phyloP scores from a whole-genome alignment of 2,329 filamentous ascomycete species.

The Fusarium tjaetaba region DNA sequence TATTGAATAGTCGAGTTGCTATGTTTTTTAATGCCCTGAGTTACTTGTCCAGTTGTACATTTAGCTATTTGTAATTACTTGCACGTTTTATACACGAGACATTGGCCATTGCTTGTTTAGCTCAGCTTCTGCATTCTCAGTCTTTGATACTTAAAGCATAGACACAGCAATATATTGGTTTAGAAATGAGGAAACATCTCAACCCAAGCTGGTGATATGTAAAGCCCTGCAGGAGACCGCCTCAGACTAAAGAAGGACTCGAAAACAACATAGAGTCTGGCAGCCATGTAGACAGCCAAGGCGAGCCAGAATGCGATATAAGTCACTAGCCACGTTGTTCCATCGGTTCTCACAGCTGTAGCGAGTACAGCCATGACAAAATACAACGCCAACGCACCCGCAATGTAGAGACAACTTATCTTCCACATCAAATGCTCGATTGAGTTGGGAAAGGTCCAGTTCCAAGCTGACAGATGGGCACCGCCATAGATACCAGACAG shows the following conservation, averaged over 20 bases:
- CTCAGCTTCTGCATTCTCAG: neutral
- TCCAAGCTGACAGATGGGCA: slow-evolving; percentile 1
- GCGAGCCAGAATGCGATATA: neutral
- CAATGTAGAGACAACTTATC: neutral
- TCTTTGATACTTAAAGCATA: neutral
- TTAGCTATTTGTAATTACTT: slow-evolving; percentile 37
- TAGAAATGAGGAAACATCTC: slow-evolving; percentile 3
- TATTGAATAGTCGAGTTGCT: slow-evolving; percentile 33
- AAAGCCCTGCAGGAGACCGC: neutral
- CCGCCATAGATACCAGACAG: slow-evolving; percentile 1
- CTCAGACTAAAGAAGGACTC: neutral
- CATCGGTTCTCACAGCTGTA: neutral
- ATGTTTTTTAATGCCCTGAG: neutral
- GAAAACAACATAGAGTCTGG: neutral
- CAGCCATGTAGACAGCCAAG: neutral
- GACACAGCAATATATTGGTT: neutral
- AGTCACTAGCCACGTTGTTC: neutral
- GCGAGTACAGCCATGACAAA: neutral
- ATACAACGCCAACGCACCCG: neutral
- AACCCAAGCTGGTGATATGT: neutral
- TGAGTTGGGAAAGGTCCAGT: slow-evolving; percentile 1
- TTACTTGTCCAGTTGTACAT: slow-evolving; percentile 17
- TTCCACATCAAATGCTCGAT: neutral
- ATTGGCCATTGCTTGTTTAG: neutral
- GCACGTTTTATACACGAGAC: neutral